Base-by-base conservation (phyloP, 805 yeast genomes). In the Pichia gijzeniarum region DNA sequence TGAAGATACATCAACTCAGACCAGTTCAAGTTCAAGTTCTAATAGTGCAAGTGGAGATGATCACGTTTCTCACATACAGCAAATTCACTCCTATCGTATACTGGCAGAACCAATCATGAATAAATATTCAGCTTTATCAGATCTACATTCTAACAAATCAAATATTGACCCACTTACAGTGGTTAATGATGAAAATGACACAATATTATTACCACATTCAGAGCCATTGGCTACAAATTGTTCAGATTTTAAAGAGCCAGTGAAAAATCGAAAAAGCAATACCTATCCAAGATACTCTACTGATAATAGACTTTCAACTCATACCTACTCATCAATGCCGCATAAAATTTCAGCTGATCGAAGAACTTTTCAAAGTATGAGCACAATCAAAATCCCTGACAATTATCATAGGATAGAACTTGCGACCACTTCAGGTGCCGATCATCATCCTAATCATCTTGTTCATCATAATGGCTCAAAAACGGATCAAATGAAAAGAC, bases 331-430 rank as follows among this genome's bases (percentile, higher is more conserved):
- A 10, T 19, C 18, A n/a, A 37, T 18, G 9, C 34, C 43, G 4
- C 39, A 19, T 19, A 40, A 33, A 5, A 32, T 12, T 27, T 12
- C 44, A 25, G 22, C 54, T 52, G 62, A 54, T 35, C 45, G 58
- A 44, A 45, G 49, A 19, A 60, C 60, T 1, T 61, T 54, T 32
- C 51, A 54, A 25, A 60, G 57, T 41, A 47, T 55, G 0, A 55
- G 54, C 35, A 61, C 64, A 1, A 59, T 62, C 25, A 52, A 55
- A 12, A 58, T 62, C 18, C 63, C 65, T 0, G 57, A 59, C 18
- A 56, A 61, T 18, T 61, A 61, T 35, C 54, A 52, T 43, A 41
- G 48, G 18, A 51, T 55, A 13, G 55, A 53, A 40, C 42, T 42
- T 13, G 48, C 45, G 14, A 25, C 17, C 12, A 31, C 39, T 22